phyloP scores from a whole-genome alignment of 192 early-diverging fungal species.

The Fimicolochytrium jonesii region DNA sequence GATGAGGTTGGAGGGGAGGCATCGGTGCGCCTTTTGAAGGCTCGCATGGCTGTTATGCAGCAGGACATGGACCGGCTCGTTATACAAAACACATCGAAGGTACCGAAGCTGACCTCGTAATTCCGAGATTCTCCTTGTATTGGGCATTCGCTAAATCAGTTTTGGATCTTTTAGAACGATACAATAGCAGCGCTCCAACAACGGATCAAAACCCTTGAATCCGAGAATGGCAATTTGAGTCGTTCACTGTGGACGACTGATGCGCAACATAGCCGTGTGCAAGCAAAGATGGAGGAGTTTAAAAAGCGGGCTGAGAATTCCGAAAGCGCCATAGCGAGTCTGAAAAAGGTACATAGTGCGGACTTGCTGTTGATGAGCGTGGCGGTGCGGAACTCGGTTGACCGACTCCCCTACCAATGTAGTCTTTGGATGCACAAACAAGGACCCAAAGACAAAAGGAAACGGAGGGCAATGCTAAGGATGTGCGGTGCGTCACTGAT shows the following conservation, averaged over 20 bases:
- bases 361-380: too few species aligned
- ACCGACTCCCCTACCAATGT: too few species aligned
- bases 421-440: slow-evolving; percentile 30
- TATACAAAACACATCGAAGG: slow-evolving; percentile 24
- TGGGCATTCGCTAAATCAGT: neutral
- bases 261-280: slow-evolving; percentile 34
- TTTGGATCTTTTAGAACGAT: slow-evolving; percentile 14
- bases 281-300: slow-evolving; percentile 26
- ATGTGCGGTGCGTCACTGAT: slow-evolving; percentile 37
- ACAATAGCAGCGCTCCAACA: slow-evolving; percentile 35
- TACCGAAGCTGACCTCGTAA: too few species aligned
- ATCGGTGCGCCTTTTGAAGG: slow-evolving; percentile 46
- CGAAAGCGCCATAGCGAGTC: slow-evolving; percentile 29
- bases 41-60: slow-evolving; percentile 48
- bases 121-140: neutral
- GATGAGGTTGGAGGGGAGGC: slow-evolving; percentile 34
- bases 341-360: slow-evolving; percentile 43
- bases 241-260: slow-evolving; percentile 16
- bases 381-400: too few species aligned
- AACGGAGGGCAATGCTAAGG: slow-evolving; percentile 39
- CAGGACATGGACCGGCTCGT: slow-evolving; percentile 45
- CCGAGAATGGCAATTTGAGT: slow-evolving; percentile 33
- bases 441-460: slow-evolving; percentile 28
- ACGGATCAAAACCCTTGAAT: slow-evolving; percentile 44
- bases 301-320: slow-evolving; percentile 23